phyloP scores from a whole-genome alignment of 345 rosid genomes.

The Eucalyptus curtisii region DNA sequence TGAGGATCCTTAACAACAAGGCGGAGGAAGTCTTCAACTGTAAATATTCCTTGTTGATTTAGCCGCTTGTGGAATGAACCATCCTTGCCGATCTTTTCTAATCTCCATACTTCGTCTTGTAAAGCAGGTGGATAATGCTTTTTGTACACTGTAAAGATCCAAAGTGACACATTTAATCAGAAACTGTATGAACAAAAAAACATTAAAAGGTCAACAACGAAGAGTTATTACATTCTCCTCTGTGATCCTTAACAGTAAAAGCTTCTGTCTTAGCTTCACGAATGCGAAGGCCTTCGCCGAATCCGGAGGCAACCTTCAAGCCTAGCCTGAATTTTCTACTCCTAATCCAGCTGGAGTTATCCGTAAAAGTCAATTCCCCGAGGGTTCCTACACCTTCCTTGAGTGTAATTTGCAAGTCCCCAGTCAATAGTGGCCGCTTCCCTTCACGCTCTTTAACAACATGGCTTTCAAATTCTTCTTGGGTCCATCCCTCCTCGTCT shows the following conservation, averaged over 20 bases:
- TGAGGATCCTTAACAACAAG: constrained; percentile 59
- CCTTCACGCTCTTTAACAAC: constrained; percentile 94
- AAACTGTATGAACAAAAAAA: neutral
- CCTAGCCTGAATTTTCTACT: constrained; percentile 97
- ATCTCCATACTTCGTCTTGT: constrained; percentile 89
- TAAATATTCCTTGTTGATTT: constrained; percentile 13
- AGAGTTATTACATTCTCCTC: constrained; percentile 73
- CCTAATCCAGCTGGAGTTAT: constrained; percentile 98
- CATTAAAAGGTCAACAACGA: neutral
- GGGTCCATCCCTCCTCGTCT: constrained; percentile 90
- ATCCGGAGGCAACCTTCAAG: constrained; percentile 65
- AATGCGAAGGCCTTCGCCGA: constrained; percentile 64
- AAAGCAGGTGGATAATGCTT: constrained; percentile 94
- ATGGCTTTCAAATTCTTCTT: constrained; percentile 88
- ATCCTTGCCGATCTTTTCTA: constrained; percentile 99
- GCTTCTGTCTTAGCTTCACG: constrained; percentile 99
- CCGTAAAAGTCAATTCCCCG: constrained; percentile 84
- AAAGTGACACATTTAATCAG: neutral
- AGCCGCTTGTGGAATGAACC: constrained; percentile 96
- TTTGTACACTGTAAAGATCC: constrained; percentile 67
- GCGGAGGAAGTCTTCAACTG: constrained; percentile 82
- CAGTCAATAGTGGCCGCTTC: constrained; percentile 83
- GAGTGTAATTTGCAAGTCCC: constrained; percentile 79
- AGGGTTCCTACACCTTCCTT: constrained; percentile 98
- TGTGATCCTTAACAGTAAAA: constrained; percentile 89